Base-by-base conservation (phyloP, 2,329 filamentous ascomycete species). In the Colletotrichum graminicola region DNA sequence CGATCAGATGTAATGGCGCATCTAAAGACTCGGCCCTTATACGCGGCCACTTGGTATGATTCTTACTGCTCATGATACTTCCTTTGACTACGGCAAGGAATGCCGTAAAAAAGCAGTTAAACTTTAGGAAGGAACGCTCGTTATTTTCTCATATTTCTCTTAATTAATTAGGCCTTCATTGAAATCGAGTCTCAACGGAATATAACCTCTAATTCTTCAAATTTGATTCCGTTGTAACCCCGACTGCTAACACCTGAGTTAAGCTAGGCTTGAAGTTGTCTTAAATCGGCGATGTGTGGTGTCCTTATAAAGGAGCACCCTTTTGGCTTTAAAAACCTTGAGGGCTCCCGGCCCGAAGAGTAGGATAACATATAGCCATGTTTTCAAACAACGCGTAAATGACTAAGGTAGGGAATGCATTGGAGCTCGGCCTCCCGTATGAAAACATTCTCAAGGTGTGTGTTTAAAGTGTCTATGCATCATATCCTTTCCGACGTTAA, bases 1-100 rank as follows among this genome's bases (percentile, higher is more conserved):
- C 7, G 60, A 72, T 16, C 56, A 59, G 1, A 73, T 74, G 68
- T 79, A 74, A 14, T 36, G 1, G 14, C 21, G 34, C 18, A 1
- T 26, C n/a, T 4, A 21, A 26, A 26, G 6, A 7, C 23, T 11
- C 43, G 10, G 21, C 36, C 34, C 12, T 57, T 34, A 29, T 29
- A 4, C 26, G 16, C 16, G 49, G 14, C 26, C 2, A 18, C 5
- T 16, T 32, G 26, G 26, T 29, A 21, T 29, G 49, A 26, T 2
- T 6, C 16, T 29, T 5, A 51, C 16, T 16, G 32, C 23, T 52
- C 16, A 18, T 18, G 16, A 52, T 21, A 32, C 3, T 52, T 52
- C 14, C 10, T 18, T 29, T n/a, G n/a, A 12, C 21, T 18, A 21
- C 16, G 26, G 26, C 26, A 32, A 29, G 23, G 7, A 29, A 29